These are phyloP conservation scores for Gaeumannomyces tritici DNA, from an alignment of 2,329 filamentous ascomycete genomes.

Conservation along the genomic window DNA sequence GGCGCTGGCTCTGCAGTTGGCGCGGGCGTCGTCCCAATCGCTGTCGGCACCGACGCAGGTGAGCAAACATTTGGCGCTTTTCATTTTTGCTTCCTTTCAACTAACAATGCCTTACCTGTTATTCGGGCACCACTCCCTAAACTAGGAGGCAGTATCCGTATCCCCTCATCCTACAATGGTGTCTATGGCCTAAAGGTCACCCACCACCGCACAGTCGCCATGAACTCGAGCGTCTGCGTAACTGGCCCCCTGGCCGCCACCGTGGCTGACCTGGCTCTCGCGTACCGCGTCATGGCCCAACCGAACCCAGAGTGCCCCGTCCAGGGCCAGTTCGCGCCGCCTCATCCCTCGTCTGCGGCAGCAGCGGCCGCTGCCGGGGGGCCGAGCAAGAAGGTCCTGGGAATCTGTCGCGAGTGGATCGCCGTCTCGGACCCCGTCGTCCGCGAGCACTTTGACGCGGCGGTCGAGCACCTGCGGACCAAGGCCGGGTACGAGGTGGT, in stretches of 20 bases:
- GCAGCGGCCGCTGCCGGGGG: background rate
- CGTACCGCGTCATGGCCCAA: slow-evolving; percentile 71
- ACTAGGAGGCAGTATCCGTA: slow-evolving; percentile 57
- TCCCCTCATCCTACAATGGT: slow-evolving; percentile 68
- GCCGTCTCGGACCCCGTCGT: slow-evolving; percentile 54
- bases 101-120: too few species aligned
- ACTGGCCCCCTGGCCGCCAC: slow-evolving; percentile 67
- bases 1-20: slow-evolving; percentile 63
- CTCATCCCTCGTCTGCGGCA: slow-evolving; percentile 19
- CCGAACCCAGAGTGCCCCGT: slow-evolving; percentile 55
- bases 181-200: slow-evolving; percentile 74
- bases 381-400: slow-evolving; percentile 47
- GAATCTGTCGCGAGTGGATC: slow-evolving; percentile 61
- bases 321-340: slow-evolving; percentile 53
- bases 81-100: too few species aligned
- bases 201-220: slow-evolving; percentile 57
- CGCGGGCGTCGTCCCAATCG: slow-evolving; percentile 64
- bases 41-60: slow-evolving; percentile 63
- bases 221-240: slow-evolving; percentile 48
- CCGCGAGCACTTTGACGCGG: slow-evolving; percentile 47
- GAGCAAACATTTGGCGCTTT: background rate
- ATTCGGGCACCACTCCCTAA: too few species aligned
- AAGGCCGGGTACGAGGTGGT: slow-evolving; percentile 38
- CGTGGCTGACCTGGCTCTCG: slow-evolving; percentile 67
- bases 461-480: slow-evolving; percentile 48